phyloP scores from a whole-genome alignment of 2,329 filamentous ascomycete genomes.

The Magnaporthiopsis incrustans region DNA sequence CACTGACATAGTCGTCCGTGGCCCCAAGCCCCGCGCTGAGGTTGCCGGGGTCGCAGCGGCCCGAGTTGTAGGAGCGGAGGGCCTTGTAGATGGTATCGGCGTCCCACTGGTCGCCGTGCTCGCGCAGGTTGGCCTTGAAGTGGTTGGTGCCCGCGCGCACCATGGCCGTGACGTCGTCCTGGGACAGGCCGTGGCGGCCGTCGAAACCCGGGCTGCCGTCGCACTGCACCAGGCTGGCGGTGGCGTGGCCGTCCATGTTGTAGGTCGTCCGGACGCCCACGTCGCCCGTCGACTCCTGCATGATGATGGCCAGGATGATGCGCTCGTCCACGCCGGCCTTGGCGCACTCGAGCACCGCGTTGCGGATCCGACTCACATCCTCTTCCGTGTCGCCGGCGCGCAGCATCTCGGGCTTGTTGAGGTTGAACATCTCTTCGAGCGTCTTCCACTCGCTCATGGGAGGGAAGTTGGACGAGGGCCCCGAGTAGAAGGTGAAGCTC shows the following conservation, averaged over 20 bases:
- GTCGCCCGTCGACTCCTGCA: slow-evolving; percentile 32
- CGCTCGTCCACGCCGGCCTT: slow-evolving; percentile 26
- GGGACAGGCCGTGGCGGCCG: slow-evolving; percentile 21
- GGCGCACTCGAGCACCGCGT: slow-evolving; percentile 21
- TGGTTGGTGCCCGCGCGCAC: slow-evolving; percentile 19
- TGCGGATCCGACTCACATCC: slow-evolving; percentile 25
- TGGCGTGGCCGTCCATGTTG: slow-evolving; percentile 23
- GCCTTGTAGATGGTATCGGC: slow-evolving; percentile 28
- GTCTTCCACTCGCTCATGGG: slow-evolving; percentile 22
- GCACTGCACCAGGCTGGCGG: slow-evolving; percentile 32
- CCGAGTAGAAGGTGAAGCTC: slow-evolving; percentile 10
- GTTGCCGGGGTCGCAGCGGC: slow-evolving; percentile 24
- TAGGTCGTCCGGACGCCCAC: slow-evolving; percentile 28
- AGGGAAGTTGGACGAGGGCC: slow-evolving; percentile 23
- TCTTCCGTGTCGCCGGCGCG: slow-evolving; percentile 22
- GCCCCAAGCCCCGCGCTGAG: slow-evolving; percentile 28
- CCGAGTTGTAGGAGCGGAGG: slow-evolving; percentile 32
- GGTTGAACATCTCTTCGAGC: slow-evolving; percentile 26
- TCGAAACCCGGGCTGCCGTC: slow-evolving; percentile 26
- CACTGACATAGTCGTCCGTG: slow-evolving; percentile 28
- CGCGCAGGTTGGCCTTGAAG: slow-evolving; percentile 18
- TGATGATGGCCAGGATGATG: slow-evolving; percentile 32
- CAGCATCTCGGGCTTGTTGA: slow-evolving; percentile 24
- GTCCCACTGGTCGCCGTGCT: slow-evolving; percentile 20
- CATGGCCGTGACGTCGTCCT: slow-evolving; percentile 28